These are phyloP conservation scores for Tilletiaria anomala DNA, from an alignment of 1,284 basidiomycete species.

Conservation along the genomic window DNA sequence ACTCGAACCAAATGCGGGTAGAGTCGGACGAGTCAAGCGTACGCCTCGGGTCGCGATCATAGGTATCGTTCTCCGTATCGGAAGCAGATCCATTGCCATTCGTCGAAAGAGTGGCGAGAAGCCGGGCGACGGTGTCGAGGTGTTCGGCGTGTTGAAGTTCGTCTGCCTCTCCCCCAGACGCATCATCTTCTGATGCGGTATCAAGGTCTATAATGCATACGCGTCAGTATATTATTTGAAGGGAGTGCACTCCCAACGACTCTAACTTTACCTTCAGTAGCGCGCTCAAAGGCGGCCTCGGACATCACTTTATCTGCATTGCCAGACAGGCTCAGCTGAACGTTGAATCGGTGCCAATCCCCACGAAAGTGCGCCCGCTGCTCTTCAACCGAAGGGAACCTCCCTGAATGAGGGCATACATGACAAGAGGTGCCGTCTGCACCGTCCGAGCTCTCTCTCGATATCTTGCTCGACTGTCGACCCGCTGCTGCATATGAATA, in stretches of 20 bases:
- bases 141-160: slow-evolving; percentile 17
- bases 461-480: not conserved
- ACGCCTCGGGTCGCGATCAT: slow-evolving; percentile 51
- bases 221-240: too few species aligned
- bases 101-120: not conserved
- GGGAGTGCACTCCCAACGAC: too few species aligned
- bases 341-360: slow-evolving; percentile 97
- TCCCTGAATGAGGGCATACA: slow-evolving; percentile 40
- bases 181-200: too few species aligned
- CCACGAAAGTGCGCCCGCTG: slow-evolving; percentile 79
- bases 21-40: slow-evolving; percentile 40
- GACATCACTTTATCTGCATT: not conserved
- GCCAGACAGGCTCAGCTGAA: slow-evolving; percentile 46
- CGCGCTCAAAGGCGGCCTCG: slow-evolving; percentile 8
- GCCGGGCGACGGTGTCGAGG: slow-evolving; percentile 11
- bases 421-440: slow-evolving; percentile 14
- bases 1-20: slow-evolving; percentile 77
- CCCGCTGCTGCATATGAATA: not conserved
- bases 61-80: slow-evolving; percentile 17
- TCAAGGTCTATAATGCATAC: too few species aligned
- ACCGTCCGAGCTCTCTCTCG: not conserved
- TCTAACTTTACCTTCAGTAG: slow-evolving; percentile 19
- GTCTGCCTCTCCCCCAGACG: slow-evolving; percentile 5
- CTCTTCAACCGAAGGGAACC: slow-evolving; percentile 61
- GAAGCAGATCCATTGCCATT: not conserved